These are phyloP conservation scores for Macrolepiota fuliginosa DNA, from an alignment of 768 basidiomycete genomes.

Conservation along the genomic window DNA sequence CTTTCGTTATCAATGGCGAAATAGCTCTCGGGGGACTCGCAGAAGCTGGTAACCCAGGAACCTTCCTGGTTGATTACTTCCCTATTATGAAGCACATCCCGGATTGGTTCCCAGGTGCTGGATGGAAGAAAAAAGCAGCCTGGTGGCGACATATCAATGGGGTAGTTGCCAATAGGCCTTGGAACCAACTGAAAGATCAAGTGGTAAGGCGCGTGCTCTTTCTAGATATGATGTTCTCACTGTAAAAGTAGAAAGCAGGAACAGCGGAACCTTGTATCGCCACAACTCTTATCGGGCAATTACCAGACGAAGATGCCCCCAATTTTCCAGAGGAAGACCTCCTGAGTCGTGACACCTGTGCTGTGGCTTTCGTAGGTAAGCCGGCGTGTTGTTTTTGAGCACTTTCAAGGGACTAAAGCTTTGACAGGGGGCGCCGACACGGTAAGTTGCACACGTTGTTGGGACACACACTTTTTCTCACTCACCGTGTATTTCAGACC, in stretches of 20 bases:
- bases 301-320: background rate
- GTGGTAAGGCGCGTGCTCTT: constrained; percentile 23
- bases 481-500: background rate
- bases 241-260: background rate
- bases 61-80: constrained; percentile 34
- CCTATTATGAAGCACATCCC: constrained; percentile 35
- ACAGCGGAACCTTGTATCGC: constrained; percentile 6
- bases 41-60: constrained; percentile 26
- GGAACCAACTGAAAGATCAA: constrained; percentile 23
- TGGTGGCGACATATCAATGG: constrained; percentile 25
- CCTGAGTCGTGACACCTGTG: background rate
- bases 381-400: background rate
- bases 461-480: background rate
- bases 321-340: background rate
- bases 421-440: constrained; percentile 13
- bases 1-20: constrained; percentile 30
- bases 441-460: background rate
- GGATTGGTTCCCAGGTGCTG: constrained; percentile 34
- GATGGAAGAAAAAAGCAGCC: constrained; percentile 33
- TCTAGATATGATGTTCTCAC: background rate
- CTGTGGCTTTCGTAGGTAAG: background rate
- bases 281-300: background rate
- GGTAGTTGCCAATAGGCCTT: constrained; percentile 32
- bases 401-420: background rate
- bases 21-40: constrained; percentile 23